Percentiles rank a stretch among this genome's conserved stretches.
These are phyloP conservation scores for Blastomyces percursus DNA, from an alignment of 2,329 filamentous ascomycete species.

Conservation along the genomic window DNA sequence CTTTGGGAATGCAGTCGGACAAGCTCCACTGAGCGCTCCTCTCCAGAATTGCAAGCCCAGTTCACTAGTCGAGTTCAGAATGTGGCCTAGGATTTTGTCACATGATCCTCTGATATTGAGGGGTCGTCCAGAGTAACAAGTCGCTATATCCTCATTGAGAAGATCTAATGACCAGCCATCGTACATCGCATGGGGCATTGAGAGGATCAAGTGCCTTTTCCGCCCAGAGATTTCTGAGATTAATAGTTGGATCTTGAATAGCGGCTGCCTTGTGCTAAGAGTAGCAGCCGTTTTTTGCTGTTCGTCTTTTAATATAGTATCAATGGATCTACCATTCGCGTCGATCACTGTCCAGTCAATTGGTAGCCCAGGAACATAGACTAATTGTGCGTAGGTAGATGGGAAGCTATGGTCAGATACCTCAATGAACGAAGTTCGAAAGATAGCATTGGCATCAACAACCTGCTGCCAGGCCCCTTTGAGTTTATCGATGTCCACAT, in stretches of 20 bases:
- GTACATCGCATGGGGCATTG: conserved; percentile 77
- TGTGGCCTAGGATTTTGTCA: conserved; percentile 42
- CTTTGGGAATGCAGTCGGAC: conserved; percentile 31
- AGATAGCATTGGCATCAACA: conserved; percentile 52
- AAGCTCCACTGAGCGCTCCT: conserved; percentile 49
- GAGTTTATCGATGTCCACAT: conserved; percentile 48
- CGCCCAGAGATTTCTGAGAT: conserved; percentile 19
- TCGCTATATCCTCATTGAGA: conserved; percentile 58
- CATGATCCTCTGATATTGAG: conserved; percentile 36
- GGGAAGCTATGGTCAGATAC: conserved; percentile 51
- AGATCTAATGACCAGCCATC: conserved; percentile 75
- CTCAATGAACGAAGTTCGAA: conserved; percentile 62
- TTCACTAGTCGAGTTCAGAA: conserved; percentile 39
- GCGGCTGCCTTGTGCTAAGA: conserved; percentile 17
- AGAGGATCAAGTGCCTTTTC: conserved; percentile 45
- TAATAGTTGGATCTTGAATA: conserved; percentile 30
- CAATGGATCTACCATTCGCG: conserved; percentile 15
- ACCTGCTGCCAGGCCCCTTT: conserved; percentile 52
- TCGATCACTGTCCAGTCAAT: conserved; percentile 27
- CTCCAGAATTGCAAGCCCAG: conserved; percentile 56
- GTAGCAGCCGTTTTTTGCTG: conserved; percentile 12
- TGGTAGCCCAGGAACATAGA: conserved; percentile 25
- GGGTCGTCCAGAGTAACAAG: conserved; percentile 47
- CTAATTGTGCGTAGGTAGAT: conserved; percentile 46
- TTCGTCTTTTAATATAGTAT: conserved; percentile 17